These are phyloP conservation scores for Caloboletus firmus DNA, from an alignment of 1,284 basidiomycete genomes.

Conservation along the genomic window DNA sequence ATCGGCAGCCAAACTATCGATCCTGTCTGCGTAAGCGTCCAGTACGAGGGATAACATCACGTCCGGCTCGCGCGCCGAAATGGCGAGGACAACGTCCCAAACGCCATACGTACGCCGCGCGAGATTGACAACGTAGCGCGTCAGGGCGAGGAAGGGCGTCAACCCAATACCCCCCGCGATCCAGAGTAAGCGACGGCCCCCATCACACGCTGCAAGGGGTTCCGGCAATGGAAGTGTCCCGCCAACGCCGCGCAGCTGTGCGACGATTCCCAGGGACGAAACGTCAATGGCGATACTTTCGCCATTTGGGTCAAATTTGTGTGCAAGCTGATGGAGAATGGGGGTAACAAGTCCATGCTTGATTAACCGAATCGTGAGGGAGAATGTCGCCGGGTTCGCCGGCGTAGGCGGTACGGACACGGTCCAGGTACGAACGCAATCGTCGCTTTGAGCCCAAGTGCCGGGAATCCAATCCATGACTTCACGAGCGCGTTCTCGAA, in stretches of 20 bases:
- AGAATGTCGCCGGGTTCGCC: conserved; percentile 24
- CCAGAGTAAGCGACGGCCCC: conserved; percentile 24
- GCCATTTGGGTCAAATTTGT: conserved; percentile 9
- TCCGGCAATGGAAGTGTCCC: conserved; percentile 34
- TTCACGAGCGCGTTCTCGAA: conserved; percentile 46
- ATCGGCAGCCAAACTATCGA: background rate
- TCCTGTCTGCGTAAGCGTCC: conserved; percentile 15
- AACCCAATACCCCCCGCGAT: conserved; percentile 29
- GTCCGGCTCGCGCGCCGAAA: conserved; percentile 27
- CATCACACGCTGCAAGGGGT: conserved; percentile 22
- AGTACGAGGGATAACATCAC: conserved; percentile 21
- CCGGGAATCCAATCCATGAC: conserved; percentile 48
- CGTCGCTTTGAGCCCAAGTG: conserved; percentile 54
- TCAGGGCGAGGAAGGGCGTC: conserved; percentile 22
- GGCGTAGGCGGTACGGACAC: conserved; percentile 44
- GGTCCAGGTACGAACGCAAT: conserved; percentile 66
- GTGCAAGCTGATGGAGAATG: conserved; percentile 20
- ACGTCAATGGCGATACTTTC: conserved; percentile 11
- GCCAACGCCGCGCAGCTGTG: conserved; percentile 32
- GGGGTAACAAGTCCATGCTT: conserved; percentile 40
- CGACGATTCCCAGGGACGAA: conserved; percentile 34
- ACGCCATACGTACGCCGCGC: conserved; percentile 9
- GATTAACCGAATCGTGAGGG: conserved; percentile 37
- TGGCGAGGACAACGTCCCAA: conserved; percentile 23
- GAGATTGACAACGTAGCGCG: conserved; percentile 17